phyloP scores from a whole-genome alignment of 306 rosid genomes.

The Parietaria judaica region DNA sequence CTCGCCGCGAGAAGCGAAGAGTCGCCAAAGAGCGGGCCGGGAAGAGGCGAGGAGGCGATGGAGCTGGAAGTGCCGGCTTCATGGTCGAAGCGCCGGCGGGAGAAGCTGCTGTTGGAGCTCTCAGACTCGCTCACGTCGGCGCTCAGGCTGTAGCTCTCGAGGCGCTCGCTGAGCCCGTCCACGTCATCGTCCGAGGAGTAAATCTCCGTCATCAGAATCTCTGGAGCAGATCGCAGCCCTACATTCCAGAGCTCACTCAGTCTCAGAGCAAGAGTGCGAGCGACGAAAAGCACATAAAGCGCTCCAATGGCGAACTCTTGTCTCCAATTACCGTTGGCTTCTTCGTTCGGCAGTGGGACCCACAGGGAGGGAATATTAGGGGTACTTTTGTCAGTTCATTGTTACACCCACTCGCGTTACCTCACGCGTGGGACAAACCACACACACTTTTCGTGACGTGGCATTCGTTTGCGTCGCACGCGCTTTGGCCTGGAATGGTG shows the following conservation, averaged over 20 bases:
- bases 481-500: neutral
- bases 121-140: constrained; percentile 38
- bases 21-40: constrained; percentile 4
- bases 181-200: constrained; percentile 30
- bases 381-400: neutral
- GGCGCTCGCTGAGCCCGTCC: constrained; percentile 22
- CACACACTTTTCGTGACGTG: neutral
- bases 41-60: constrained; percentile 17
- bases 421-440: neutral
- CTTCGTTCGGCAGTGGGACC: constrained; percentile 15
- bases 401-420: neutral
- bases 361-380: neutral
- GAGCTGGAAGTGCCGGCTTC: constrained; percentile 19
- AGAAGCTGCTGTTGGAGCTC: constrained; percentile 25
- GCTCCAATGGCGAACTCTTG: neutral
- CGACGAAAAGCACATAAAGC: constrained; percentile 14
- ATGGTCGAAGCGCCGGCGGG: constrained; percentile 11
- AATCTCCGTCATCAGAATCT: constrained; percentile 22
- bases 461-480: neutral
- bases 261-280: neutral
- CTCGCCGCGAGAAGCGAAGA: neutral
- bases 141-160: constrained; percentile 32
- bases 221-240: neutral
- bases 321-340: constrained; percentile 9
- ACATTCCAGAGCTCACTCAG: neutral